Conservation (phyloP, 2,329 filamentous ascomycete species). For the Colletotrichum gigasporum region DNA sequence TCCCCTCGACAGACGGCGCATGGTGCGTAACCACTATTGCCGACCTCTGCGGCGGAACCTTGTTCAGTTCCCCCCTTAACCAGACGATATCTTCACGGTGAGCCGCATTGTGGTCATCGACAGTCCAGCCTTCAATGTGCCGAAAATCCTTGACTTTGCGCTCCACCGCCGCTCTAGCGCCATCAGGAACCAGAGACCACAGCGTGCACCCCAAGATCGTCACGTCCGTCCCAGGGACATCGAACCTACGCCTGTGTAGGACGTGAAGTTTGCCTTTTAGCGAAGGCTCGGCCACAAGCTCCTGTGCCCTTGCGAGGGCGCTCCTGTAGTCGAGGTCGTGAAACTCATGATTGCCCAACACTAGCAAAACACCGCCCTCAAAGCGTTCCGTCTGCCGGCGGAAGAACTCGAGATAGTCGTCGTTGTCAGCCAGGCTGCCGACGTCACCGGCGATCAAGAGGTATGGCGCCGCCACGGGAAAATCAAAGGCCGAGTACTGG, state of each 20-base stretch:
- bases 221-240: slow-evolving; percentile 50
- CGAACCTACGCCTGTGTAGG: slow-evolving; percentile 52
- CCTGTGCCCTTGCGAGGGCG: slow-evolving; percentile 47
- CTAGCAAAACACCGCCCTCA: slow-evolving; percentile 52
- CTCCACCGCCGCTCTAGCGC: slow-evolving; percentile 48
- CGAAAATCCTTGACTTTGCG: slow-evolving; percentile 62
- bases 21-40: slow-evolving; percentile 67
- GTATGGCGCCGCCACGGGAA: slow-evolving; percentile 50
- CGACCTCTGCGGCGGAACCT: slow-evolving; percentile 27
- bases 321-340: slow-evolving; percentile 52
- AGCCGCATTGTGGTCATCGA: slow-evolving; percentile 56
- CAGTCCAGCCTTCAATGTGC: slow-evolving; percentile 61
- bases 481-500: slow-evolving; percentile 52
- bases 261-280: slow-evolving; percentile 51
- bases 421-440: slow-evolving; percentile 57
- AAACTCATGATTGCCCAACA: slow-evolving; percentile 66
- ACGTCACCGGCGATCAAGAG: slow-evolving; percentile 61
- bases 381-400: slow-evolving; percentile 50
- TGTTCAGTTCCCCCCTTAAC: slow-evolving; percentile 43
- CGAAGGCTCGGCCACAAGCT: slow-evolving; percentile 47
- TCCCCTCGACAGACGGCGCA: slow-evolving; percentile 59
- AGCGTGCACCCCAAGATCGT: slow-evolving; percentile 67
- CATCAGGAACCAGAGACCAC: slow-evolving; percentile 59
- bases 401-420: slow-evolving; percentile 55
- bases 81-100: slow-evolving; percentile 60